Conservation (phyloP, 345 rosid species). For the Euphorbia tirucalli region DNA sequence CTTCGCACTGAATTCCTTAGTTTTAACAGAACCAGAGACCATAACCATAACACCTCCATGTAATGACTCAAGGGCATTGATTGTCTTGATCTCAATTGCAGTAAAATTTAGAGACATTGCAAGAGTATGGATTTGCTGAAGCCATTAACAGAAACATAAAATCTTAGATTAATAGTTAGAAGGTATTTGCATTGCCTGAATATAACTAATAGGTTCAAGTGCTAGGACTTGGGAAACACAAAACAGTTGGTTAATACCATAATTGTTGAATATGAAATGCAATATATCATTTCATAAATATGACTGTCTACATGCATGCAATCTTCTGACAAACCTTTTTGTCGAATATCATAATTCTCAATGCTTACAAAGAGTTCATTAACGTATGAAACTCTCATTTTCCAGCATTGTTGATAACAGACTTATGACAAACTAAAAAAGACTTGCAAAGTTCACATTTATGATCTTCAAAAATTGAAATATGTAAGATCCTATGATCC, state of each 20-base stretch:
- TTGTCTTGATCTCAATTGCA: constrained; percentile 91
- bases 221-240: neutral
- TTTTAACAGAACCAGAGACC: constrained; percentile 83
- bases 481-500: neutral
- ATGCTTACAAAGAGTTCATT: too few species aligned
- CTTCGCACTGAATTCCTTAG: constrained; percentile 52
- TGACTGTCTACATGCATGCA: too few species aligned
- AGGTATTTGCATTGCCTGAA: neutral
- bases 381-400: neutral
- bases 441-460: neutral
- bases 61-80: constrained; percentile 82
- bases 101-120: constrained; percentile 60
- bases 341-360: neutral
- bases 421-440: neutral
- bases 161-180: neutral
- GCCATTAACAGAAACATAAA: neutral
- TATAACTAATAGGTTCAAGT: neutral
- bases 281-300: too few species aligned
- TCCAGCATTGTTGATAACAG: neutral
- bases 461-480: neutral
- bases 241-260: neutral
- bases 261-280: neutral
- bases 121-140: constrained; percentile 73
- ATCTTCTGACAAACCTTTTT: too few species aligned
- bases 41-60: constrained; percentile 78